Evolutionary conservation across 2,329 filamentous ascomycete species (phyloP).

Genomic region (Botryotinia calthae): DNA sequence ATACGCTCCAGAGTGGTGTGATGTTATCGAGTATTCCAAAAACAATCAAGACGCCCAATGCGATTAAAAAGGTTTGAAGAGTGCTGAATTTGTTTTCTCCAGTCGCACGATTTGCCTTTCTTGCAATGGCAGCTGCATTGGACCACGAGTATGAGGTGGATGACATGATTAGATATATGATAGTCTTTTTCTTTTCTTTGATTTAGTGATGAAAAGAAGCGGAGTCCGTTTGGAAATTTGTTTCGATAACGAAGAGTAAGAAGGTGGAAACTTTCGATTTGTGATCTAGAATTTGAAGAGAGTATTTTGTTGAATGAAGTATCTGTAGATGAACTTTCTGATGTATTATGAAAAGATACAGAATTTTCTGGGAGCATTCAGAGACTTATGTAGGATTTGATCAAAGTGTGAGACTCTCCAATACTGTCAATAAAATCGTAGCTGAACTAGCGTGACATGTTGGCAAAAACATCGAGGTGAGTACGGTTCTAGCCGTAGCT

Average conservation of each 20-base stretch:
- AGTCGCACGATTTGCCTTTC: accelerated
- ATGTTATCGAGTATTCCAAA: background rate
- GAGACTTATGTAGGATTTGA: background rate
- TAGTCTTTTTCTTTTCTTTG: background rate
- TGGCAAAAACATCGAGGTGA: background rate
- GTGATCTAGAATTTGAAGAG: background rate
- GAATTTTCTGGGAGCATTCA: background rate
- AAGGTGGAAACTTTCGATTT: background rate
- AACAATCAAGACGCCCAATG: background rate
- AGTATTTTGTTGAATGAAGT: background rate
- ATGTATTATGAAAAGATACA: background rate
- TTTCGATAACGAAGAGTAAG: background rate
- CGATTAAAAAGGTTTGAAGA: accelerated
- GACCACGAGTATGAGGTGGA: background rate
- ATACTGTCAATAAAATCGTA: background rate
- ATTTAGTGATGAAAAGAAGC: background rate
- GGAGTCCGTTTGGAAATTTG: accelerated
- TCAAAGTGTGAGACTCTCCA: background rate
- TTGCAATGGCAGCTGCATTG: background rate
- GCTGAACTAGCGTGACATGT: background rate
- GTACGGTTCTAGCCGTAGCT: background rate
- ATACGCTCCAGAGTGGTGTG: accelerated
- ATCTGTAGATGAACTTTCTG: background rate
- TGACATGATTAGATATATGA: background rate
- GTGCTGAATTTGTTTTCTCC: background rate